phyloP scores from a whole-genome alignment of 73 alveolate species.

The Tetrahymena malaccensis region DNA sequence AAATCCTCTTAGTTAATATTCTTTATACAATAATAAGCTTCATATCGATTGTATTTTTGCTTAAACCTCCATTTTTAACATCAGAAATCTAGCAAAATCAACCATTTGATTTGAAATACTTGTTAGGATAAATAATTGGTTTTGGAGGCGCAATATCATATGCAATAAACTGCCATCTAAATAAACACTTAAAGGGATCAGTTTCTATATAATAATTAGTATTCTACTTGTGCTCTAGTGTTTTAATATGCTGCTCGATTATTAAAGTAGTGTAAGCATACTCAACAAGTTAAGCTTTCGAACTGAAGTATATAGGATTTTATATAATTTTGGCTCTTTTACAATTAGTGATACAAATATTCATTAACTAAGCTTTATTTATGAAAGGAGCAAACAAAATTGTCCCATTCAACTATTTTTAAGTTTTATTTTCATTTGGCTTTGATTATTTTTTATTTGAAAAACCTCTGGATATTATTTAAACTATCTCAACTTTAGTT shows the following conservation, averaged over 20 bases:
- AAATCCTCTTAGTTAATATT: not conserved
- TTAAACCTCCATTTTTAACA: not conserved
- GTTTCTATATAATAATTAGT: not conserved
- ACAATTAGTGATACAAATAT: not conserved
- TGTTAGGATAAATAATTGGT: not conserved
- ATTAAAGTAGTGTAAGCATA: not conserved
- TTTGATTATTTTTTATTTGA: not conserved
- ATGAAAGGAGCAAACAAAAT: not conserved
- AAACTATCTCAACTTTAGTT: not conserved
- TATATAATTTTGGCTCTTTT: not conserved
- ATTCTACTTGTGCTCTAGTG: not conserved
- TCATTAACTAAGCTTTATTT: not conserved
- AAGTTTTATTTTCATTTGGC: not conserved
- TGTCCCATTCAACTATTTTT: not conserved
- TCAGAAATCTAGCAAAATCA: not conserved
- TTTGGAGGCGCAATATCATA: not conserved
- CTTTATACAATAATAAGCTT: not conserved
- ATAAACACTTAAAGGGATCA: not conserved
- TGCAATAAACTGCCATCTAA: not conserved
- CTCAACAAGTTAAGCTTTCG: not conserved
- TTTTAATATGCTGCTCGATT: not conserved
- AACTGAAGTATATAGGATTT: not conserved
- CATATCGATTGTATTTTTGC: not conserved
- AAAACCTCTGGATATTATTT: not conserved
- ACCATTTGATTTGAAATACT: not conserved